Evolutionary conservation across 208 protist genomes (phyloP), one percentile per base, ranked within the genome.

Genomic region (Trypanosomatidae sp.): DNA sequence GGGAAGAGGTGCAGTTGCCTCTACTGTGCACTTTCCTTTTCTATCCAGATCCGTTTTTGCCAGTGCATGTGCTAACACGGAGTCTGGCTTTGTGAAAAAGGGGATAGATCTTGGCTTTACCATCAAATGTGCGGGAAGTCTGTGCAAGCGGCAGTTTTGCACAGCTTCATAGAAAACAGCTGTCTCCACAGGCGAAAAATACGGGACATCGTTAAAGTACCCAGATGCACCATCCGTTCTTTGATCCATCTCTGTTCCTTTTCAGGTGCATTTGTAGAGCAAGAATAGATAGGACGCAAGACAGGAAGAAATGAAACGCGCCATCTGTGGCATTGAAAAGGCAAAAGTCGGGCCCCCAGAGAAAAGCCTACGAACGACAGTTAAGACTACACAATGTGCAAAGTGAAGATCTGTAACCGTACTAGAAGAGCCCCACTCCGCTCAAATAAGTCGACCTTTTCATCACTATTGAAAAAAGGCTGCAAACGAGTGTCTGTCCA

Each of bases 201-300:
- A 95, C 1, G 85, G 90, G 6, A 92, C 58, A 87, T 95, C 90
- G 30, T 81, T 74, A 73, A 91, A 95, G 64, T 81, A 89, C 12
- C 90, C 90, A 15, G 73, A 79, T 28, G 79, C 83, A 6, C 71
- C 69, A 49, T 86, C 79, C 25, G 77, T 88, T 25, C 43, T 55
- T 33, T 65, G 65, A 19, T 59, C 55, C 79, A 86, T 85, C 59
- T 53, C 66, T 56, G 49, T 55, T 33, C 12, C 46, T 28, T 55
- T 69, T 30, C 43, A 19, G n/a, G 47, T 56, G 7, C 9, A 53
- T 25, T 43, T 43, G 44, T 30, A 73, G 53, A 47, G 43, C 22
- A 66, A 49, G 53, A 39, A 15, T 9, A 65, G 60, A 39, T 33
- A 71, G 19, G 30, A 52, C 55, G 28, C 13, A 49, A 59, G 1